Conservation (phyloP, 345 rosid genomes). For the Luvunga scandens region DNA sequence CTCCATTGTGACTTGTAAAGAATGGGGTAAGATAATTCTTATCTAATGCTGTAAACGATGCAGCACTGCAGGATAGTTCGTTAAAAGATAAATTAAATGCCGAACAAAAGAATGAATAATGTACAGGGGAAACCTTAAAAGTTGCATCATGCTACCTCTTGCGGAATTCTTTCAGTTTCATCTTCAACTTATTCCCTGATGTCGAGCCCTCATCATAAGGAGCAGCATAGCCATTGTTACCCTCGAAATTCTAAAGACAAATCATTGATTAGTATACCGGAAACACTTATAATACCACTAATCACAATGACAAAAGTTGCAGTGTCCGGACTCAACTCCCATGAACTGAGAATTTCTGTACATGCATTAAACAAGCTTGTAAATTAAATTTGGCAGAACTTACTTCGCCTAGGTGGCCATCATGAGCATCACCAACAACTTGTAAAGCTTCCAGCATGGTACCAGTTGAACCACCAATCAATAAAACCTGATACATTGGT, state of each 20-base stretch:
- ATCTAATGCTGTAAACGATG: slow-evolving; percentile 74
- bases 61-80: slow-evolving; percentile 45
- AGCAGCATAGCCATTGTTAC: slow-evolving; percentile 57
- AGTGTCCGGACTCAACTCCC: background rate
- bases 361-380: background rate
- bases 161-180: slow-evolving; percentile 82
- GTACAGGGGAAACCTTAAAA: background rate
- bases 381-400: slow-evolving; percentile 26
- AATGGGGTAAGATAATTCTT: slow-evolving; percentile 82
- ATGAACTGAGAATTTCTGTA: background rate
- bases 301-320: background rate
- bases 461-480: slow-evolving; percentile 98
- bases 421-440: slow-evolving; percentile 82
- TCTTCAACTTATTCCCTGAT: slow-evolving; percentile 75
- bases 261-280: background rate
- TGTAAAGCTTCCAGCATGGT: slow-evolving; percentile 95
- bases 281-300: background rate
- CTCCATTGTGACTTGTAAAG: slow-evolving; percentile 81
- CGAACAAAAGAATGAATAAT: background rate
- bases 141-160: slow-evolving; percentile 41
- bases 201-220: slow-evolving; percentile 55
- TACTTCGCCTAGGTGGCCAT: slow-evolving; percentile 65
- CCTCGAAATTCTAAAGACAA: slow-evolving; percentile 53
- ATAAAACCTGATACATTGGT: slow-evolving; percentile 56
- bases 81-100: background rate